phyloP scores from a whole-genome alignment of 73 alveolate species.

The Blepharisma stoltei region DNA sequence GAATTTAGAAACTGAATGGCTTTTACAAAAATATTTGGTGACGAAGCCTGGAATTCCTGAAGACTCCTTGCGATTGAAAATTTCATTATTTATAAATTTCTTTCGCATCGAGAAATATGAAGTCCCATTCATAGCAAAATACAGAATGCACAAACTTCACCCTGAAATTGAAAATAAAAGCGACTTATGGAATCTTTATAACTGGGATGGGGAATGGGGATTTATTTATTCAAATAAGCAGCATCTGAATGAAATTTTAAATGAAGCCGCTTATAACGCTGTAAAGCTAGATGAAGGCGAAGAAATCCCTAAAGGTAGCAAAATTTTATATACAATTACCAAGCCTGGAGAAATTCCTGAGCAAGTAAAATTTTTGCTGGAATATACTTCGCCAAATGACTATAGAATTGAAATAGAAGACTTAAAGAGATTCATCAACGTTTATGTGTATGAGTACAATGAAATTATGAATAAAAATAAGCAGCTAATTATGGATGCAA shows the following conservation, averaged over 20 bases:
- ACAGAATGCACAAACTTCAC: neutral
- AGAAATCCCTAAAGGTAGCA: neutral
- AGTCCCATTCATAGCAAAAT: slow-evolving; percentile 13
- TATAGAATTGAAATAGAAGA: neutral
- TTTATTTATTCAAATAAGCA: neutral
- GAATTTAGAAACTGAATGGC: slow-evolving; percentile 21
- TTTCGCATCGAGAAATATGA: slow-evolving; percentile 19
- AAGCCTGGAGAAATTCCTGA: neutral
- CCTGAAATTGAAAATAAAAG: slow-evolving; percentile 16
- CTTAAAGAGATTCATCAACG: neutral
- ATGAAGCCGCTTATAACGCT: neutral
- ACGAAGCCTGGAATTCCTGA: neutral
- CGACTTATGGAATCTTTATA: neutral
- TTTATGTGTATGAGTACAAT: neutral
- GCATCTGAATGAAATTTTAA: neutral
- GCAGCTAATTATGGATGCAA: neutral
- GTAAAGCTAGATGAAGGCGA: neutral
- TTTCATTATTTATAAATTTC: neutral
- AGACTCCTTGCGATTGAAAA: neutral
- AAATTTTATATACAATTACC: neutral
- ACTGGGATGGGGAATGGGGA: slow-evolving; percentile 11
- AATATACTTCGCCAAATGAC: neutral
- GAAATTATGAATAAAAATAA: neutral
- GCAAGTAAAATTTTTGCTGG: neutral
- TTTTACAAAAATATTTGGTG: neutral